Evolutionary conservation across 129 eudicot genomes (phyloP).

Genomic region (Pseudognaphalium luteoalbum): DNA sequence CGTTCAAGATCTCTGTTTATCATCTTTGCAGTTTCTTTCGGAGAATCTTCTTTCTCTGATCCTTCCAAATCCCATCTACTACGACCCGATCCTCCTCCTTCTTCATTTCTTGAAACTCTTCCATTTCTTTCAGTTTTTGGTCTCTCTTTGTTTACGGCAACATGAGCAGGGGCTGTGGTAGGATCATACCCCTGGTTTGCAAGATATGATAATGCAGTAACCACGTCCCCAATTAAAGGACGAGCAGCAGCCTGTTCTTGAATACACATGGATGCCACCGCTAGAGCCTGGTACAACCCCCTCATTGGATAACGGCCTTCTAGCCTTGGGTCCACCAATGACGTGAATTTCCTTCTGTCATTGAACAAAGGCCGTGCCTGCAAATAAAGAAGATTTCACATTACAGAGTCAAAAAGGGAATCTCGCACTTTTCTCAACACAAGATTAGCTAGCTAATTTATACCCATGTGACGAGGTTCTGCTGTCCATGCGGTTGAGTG

Average conservation of each 20-base stretch:
- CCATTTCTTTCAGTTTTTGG: conserved; percentile 31
- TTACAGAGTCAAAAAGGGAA: background rate
- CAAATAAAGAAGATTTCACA: conserved; percentile 45
- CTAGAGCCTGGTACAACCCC: conserved; percentile 48
- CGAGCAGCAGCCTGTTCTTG: conserved; percentile 48
- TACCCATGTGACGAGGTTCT: conserved; percentile 60
- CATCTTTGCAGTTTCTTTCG: conserved; percentile 70
- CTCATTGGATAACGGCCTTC: conserved; percentile 45
- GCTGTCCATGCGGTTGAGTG: conserved; percentile 54
- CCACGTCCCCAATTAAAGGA: conserved; percentile 54
- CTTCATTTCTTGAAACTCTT: conserved; percentile 56
- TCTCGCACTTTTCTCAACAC: no score
- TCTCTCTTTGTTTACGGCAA: conserved; percentile 22
- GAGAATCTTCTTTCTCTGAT: conserved; percentile 79
- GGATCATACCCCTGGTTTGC: conserved; percentile 81
- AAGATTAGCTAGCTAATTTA: background rate
- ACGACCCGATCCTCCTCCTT: conserved; percentile 60
- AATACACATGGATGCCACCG: conserved; percentile 56
- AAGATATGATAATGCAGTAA: conserved; percentile 82
- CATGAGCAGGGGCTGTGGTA: conserved; percentile 34
- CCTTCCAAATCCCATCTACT: conserved; percentile 82
- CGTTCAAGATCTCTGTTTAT: conserved; percentile 64
- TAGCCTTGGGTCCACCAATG: conserved; percentile 55
- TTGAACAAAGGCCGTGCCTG: conserved; percentile 54
- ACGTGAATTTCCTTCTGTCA: conserved; percentile 38